Evolutionary conservation across 2,329 filamentous ascomycete species (phyloP), one percentile per base, ranked within the genome.

Genomic region (Helotiales sp.): DNA sequence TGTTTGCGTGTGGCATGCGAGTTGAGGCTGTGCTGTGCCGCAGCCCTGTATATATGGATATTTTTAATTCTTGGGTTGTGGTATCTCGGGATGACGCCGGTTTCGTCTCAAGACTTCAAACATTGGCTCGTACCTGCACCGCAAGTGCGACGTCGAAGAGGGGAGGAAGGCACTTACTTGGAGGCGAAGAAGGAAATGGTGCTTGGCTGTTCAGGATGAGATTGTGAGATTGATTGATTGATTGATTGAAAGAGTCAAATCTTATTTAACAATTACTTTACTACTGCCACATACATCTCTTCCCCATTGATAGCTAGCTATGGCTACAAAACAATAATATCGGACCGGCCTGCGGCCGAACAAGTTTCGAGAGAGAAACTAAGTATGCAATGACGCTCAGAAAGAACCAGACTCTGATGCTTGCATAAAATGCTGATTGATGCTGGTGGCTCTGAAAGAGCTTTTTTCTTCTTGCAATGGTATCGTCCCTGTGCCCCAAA

Each of bases 401-500:
- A 69, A 63, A 59, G 64, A 34, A 30, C 50, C 45, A 65, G 63
- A 20, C 58, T 62, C 60, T 66, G 62, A 69, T 66, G 62, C 68
- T 60, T 70, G 55, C 64, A 64, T 64, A 63, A 20, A 34, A 40
- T 61, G 59, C 50, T 10, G 15, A 45, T 50, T 64, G 61, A 67
- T 71, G 66, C 52, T 67, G 66, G 68, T 58, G 43, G 57, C 30
- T 40, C 59, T 65, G 63, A 69, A 67, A 70, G 68, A 67, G 66
- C 67, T 70, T 72, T 72, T 73, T 60, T 65, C 65, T 67, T 72
- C 67, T 47, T 32, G 57, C 67, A 66, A 40, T 73, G 71, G 73
- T 74, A 74, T 74, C 70, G 63, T 73, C 64, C 69, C 59, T 55
- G 52, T 64, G 24, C 61, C 61, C n/a, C 32, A 50, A 50, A 45